Conservation (phyloP, 768 basidiomycete species). For the Phanerochaete carnosa region DNA sequence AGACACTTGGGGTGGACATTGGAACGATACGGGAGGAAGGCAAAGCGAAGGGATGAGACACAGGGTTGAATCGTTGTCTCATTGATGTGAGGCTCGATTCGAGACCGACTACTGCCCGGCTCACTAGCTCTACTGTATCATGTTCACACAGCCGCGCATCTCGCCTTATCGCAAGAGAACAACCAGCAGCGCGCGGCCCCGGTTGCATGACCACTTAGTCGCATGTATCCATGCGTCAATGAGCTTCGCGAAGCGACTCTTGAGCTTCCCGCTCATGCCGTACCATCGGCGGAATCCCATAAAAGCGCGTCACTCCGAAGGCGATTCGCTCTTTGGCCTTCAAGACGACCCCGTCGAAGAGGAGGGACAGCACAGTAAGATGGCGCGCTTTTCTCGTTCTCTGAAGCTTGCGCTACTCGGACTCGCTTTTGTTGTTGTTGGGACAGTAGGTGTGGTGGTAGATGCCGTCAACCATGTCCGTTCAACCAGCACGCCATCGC, state of each 20-base stretch:
- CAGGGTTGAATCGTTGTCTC: too few relatives aligned
- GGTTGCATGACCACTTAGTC: not conserved
- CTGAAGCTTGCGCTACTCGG: not conserved
- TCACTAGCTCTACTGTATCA: too few relatives aligned
- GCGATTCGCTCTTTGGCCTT: not conserved
- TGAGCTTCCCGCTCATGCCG: not conserved
- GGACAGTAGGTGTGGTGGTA: not conserved
- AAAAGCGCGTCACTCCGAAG: not conserved
- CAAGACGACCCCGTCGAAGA: not conserved
- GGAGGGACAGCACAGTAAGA: not conserved
- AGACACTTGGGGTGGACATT: too few relatives aligned
- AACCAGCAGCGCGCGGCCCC: not conserved
- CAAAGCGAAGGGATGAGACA: too few relatives aligned
- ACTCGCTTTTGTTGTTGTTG: not conserved
- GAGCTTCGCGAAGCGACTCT: not conserved
- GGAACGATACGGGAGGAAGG: too few relatives aligned
- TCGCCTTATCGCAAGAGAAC: not conserved
- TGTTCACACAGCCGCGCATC: not conserved
- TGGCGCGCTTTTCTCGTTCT: not conserved
- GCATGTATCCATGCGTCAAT: not conserved
- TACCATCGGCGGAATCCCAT: not conserved
- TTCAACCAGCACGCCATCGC: not conserved
- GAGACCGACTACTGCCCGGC: too few relatives aligned
- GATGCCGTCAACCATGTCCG: not conserved
- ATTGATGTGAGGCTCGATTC: too few relatives aligned